These are phyloP conservation scores for Raffaelea arxii DNA, from an alignment of 2,329 filamentous ascomycete species.

Conservation along the genomic window DNA sequence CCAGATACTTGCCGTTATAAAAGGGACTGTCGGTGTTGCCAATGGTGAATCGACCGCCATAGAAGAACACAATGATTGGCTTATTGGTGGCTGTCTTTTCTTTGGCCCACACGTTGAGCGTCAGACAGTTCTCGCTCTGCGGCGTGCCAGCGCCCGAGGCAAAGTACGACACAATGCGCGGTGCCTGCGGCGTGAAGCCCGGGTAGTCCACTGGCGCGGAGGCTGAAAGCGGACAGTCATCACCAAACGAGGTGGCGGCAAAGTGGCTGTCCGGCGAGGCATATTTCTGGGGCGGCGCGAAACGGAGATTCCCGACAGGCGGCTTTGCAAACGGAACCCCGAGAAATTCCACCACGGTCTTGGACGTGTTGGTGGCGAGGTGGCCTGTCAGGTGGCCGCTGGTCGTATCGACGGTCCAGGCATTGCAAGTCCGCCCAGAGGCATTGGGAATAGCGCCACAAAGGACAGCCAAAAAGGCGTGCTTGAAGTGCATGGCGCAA, in stretches of 20 bases:
- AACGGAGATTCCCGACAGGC: conserved; percentile 17
- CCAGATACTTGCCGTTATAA: conserved; percentile 34
- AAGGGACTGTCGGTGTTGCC: conserved; percentile 24
- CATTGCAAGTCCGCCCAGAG: background rate
- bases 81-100: conserved; percentile 17
- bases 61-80: conserved; percentile 27
- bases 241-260: conserved; percentile 18
- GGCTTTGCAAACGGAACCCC: conserved; percentile 22
- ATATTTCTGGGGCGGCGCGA: conserved; percentile 18
- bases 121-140: conserved; percentile 27
- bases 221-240: conserved; percentile 16
- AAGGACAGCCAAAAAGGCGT: too few relatives aligned
- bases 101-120: conserved; percentile 28
- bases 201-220: conserved; percentile 16
- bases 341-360: conserved; percentile 25
- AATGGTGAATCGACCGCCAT: conserved; percentile 23
- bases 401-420: conserved; percentile 18
- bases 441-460: too few relatives aligned
- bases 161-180: conserved; percentile 16
- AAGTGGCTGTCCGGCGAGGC: conserved; percentile 9
- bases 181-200: conserved; percentile 20
- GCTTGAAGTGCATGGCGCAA: too few relatives aligned
- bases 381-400: conserved; percentile 26
- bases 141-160: conserved; percentile 14
- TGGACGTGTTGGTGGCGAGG: conserved; percentile 15